phyloP scores from a whole-genome alignment of 768 basidiomycete species.

The Suillus fuscotomentosus region DNA sequence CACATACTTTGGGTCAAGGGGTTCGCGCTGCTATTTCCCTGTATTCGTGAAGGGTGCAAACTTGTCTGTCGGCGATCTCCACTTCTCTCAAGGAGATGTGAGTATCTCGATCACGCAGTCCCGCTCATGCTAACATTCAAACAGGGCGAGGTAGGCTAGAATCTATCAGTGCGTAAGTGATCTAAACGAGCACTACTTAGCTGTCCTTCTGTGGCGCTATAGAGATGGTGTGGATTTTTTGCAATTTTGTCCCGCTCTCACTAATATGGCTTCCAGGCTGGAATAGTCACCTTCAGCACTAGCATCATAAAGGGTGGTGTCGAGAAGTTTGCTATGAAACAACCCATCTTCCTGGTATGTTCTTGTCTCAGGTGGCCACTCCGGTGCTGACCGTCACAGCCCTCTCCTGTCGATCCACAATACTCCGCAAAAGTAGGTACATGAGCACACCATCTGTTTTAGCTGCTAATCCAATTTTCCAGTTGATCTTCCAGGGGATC shows the following conservation, averaged over 20 bases:
- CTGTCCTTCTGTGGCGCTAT: slow-evolving; percentile 77
- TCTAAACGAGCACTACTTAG: slow-evolving; percentile 25
- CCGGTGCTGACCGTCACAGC: slow-evolving; percentile 35
- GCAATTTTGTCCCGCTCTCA: background rate
- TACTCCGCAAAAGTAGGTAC: slow-evolving; percentile 63
- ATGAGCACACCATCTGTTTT: background rate
- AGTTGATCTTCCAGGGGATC: slow-evolving; percentile 76
- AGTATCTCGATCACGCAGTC: slow-evolving; percentile 9
- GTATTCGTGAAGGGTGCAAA: slow-evolving; percentile 77
- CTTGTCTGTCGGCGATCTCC: slow-evolving; percentile 74
- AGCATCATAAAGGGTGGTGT: slow-evolving; percentile 74
- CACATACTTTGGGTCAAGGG: slow-evolving; percentile 31
- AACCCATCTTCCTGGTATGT: slow-evolving; percentile 71
- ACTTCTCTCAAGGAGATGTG: slow-evolving; percentile 79
- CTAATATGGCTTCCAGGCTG: slow-evolving; percentile 41
- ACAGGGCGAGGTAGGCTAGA: slow-evolving; percentile 53
- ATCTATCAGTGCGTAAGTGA: background rate
- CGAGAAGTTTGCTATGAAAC: slow-evolving; percentile 70
- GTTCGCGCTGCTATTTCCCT: slow-evolving; percentile 73
- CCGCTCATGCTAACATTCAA: slow-evolving; percentile 4
- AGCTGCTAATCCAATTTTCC: slow-evolving; percentile 1
- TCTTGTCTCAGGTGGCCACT: background rate
- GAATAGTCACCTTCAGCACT: slow-evolving; percentile 68
- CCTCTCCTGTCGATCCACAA: slow-evolving; percentile 71
- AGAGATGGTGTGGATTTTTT: slow-evolving; percentile 53